Evolutionary conservation across 2,329 filamentous ascomycete genomes (phyloP).

Genomic region (Monosporascus cannonballus): DNA sequence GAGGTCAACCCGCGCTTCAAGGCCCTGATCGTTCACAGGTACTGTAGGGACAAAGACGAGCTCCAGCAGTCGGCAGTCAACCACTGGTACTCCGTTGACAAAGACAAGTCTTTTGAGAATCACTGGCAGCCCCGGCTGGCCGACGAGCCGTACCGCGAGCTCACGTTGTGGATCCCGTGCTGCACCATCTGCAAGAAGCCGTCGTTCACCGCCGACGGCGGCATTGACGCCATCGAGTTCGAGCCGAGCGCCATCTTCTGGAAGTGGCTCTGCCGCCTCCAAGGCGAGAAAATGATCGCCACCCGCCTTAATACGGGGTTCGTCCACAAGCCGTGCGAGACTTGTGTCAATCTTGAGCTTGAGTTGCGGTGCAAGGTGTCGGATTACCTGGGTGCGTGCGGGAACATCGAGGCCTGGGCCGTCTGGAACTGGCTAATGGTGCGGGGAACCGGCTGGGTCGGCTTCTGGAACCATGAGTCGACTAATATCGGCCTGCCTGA

Average conservation of each 20-base stretch:
- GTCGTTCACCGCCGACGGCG: slow-evolving; percentile 1
- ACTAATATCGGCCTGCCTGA: slow-evolving; percentile 7
- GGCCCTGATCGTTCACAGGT: not conserved
- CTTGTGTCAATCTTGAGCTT: slow-evolving; percentile 12
- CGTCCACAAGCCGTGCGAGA: slow-evolving; percentile 11
- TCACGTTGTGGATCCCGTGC: slow-evolving; percentile 14
- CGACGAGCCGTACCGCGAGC: slow-evolving; percentile 4
- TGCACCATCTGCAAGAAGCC: slow-evolving; percentile 14
- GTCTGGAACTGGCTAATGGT: slow-evolving; percentile 14
- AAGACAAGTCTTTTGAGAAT: not conserved
- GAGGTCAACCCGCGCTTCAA: not conserved
- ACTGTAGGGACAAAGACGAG: not conserved
- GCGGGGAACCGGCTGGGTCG: slow-evolving; percentile 5
- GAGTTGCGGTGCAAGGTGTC: slow-evolving; percentile 8
- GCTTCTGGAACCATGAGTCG: slow-evolving; percentile 11
- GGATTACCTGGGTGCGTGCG: slow-evolving; percentile 2
- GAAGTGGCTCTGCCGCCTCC: slow-evolving; percentile 6
- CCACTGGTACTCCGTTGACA: not conserved
- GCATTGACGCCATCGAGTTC: slow-evolving; percentile 13
- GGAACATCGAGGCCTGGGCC: slow-evolving; percentile 8
- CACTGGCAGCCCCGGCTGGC: slow-evolving; percentile 1
- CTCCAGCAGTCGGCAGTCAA: not conserved
- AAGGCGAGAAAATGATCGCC: slow-evolving; percentile 1
- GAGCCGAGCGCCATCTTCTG: slow-evolving; percentile 12
- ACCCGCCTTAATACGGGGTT: slow-evolving; percentile 12